Conservation (phyloP, 345 rosid species). For the Microcos paniculata region DNA sequence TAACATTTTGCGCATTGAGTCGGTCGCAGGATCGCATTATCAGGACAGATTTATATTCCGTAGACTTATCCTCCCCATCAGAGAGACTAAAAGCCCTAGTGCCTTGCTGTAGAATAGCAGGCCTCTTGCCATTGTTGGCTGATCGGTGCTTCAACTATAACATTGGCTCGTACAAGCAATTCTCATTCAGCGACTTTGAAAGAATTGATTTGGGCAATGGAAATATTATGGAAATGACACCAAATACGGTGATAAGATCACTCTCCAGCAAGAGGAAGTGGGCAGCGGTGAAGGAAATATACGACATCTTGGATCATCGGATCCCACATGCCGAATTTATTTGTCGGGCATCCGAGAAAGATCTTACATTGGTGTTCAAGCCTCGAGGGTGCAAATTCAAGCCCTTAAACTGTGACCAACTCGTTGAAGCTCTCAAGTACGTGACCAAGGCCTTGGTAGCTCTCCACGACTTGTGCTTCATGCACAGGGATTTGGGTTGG, state of each 20-base stretch:
- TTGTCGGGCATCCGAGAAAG: slow-evolving; percentile 49
- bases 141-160: slow-evolving; percentile 48
- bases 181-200: slow-evolving; percentile 71
- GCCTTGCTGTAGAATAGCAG: slow-evolving; percentile 84
- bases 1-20: slow-evolving; percentile 77
- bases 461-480: slow-evolving; percentile 84
- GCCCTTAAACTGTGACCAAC: slow-evolving; percentile 65
- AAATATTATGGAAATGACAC: slow-evolving; percentile 61
- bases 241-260: slow-evolving; percentile 56
- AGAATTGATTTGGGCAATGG: slow-evolving; percentile 52
- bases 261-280: slow-evolving; percentile 65
- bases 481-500: slow-evolving; percentile 94
- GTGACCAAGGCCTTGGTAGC: slow-evolving; percentile 91
- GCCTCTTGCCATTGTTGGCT: slow-evolving; percentile 68
- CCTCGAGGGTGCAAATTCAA: slow-evolving; percentile 69
- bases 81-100: slow-evolving; percentile 75
- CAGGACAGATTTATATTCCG: slow-evolving; percentile 69
- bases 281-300: slow-evolving; percentile 70
- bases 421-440: slow-evolving; percentile 75
- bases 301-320: slow-evolving; percentile 71
- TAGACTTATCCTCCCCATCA: slow-evolving; percentile 57
- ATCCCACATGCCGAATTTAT: slow-evolving; percentile 81
- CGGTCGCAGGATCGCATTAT: slow-evolving; percentile 62
- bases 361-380: slow-evolving; percentile 61
- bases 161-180: slow-evolving; percentile 28